Base-by-base conservation (phyloP, 768 basidiomycete genomes). In the Suillus luteus region DNA sequence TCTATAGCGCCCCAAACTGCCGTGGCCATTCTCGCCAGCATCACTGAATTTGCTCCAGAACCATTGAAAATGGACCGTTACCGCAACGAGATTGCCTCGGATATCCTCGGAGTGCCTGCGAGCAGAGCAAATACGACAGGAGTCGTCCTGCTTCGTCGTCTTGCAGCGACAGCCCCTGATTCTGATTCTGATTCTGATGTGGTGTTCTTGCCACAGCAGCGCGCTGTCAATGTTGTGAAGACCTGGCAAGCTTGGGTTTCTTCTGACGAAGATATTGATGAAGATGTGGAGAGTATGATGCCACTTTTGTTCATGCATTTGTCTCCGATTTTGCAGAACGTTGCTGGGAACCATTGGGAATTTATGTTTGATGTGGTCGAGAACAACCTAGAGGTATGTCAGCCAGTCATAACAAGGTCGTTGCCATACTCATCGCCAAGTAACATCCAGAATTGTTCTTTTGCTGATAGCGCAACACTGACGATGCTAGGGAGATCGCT, bases 311-410 rank as follows among this genome's bases (percentile, higher is more conserved):
- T 93, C 71, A 76, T 82, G 51, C 82, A 90, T 62, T 80, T 98
- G 2, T 92, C 88, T 1, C 95, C 96, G 2, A 90, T 98, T 61
- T 76, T 99, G 64, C 95, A 98, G 75, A 91, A 87, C 70, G 82
- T 96, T 2, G 80, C 86, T 15, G 97, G 96, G 0, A 79, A 83
- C 0, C 97, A 99, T 75, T 99, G 97, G 97, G 91, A 93, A 57
- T 84, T 95, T 40, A 86, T 95, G 5, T 96, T 93, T 73, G 95
- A 98, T 71, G 75, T 98, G 17, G 71, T 96, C 14, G 95, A 96
- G 74, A 91, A 82, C 64, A 93, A 92, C 69, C 80, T 99, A 3
- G 96, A 98, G 84, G 94, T 94, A 62, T 51, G 83, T 69, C 17
- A 12, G 12, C 10, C 5, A 19, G 24, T 17, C 10, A 33, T 60